A percentile compares a stretch with the other conserved stretches of the same genome.
phyloP scores from a whole-genome alignment of 2,329 filamentous ascomycete genomes.

The Arthroderma sp. region DNA sequence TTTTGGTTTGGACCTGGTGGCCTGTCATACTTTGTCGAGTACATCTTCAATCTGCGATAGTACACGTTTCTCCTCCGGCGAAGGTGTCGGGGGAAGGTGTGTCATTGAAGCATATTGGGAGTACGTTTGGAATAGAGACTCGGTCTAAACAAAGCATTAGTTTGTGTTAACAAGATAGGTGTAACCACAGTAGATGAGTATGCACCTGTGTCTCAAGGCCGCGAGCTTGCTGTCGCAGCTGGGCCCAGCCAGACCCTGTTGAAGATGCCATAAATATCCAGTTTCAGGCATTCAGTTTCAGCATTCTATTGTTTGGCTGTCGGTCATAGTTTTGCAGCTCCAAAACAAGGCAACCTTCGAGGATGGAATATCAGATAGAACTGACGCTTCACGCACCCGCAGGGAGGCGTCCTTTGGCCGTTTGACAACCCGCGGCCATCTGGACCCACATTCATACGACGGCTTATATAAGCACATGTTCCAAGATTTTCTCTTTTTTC shows the following conservation, averaged over 20 bases:
- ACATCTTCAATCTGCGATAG: conserved; percentile 75
- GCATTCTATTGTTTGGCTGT: too few relatives aligned
- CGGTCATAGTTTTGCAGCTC: too few relatives aligned
- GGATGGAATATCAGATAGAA: too few relatives aligned
- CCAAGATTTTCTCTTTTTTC: too few relatives aligned
- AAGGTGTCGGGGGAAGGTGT: conserved; percentile 68
- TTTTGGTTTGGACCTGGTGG: neutral
- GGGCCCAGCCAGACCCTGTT: conserved; percentile 67
- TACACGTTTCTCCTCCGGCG: conserved; percentile 67
- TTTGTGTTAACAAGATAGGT: neutral
- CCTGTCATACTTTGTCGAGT: conserved; percentile 54
- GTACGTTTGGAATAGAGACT: conserved; percentile 57
- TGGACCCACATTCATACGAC: too few relatives aligned
- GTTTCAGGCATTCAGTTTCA: too few relatives aligned
- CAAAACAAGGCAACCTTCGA: too few relatives aligned
- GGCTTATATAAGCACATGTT: too few relatives aligned
- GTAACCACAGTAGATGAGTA: neutral
- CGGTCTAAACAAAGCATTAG: conserved; percentile 47
- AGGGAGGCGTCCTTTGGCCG: too few relatives aligned
- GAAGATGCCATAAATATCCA: conserved; percentile 37
- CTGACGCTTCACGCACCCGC: too few relatives aligned
- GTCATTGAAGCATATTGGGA: conserved; percentile 77
- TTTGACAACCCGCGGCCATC: too few relatives aligned
- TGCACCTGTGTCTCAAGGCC: conserved; percentile 75
- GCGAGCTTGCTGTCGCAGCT: conserved; percentile 84